A percentile compares a stretch with the other conserved stretches of the same genome.
phyloP scores from a whole-genome alignment of 108 stramenopile genomes.

The Cyclotella choctawhatcheeana region DNA sequence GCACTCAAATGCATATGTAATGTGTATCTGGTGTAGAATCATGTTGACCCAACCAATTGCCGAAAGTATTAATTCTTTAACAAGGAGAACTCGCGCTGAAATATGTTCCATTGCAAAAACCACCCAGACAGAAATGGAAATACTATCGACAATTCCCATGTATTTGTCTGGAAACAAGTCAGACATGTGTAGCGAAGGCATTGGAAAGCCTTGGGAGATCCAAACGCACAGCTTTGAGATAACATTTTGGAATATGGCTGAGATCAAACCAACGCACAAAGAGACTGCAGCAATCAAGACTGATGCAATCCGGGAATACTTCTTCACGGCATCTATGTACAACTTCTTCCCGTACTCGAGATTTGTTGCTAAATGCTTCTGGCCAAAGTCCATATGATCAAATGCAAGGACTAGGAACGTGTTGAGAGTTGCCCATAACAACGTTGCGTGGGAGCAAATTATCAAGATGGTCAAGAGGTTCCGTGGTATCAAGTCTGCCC shows the following conservation, averaged over 20 bases:
- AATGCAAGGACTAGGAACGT: constrained; percentile 32
- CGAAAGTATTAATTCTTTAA: not conserved
- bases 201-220: not conserved
- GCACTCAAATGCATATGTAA: not conserved
- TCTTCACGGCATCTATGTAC: constrained; percentile 26
- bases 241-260: not conserved
- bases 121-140: too few relatives aligned
- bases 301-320: constrained; percentile 18
- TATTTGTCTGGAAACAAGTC: constrained; percentile 4
- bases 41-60: not conserved
- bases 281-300: constrained; percentile 17
- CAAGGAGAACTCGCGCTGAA: too few relatives aligned
- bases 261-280: constrained; percentile 2
- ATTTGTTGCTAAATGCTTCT: constrained; percentile 37
- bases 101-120: too few relatives aligned
- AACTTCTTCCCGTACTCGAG: constrained; percentile 34
- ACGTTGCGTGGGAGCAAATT: constrained; percentile 27
- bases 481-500: constrained; percentile 1
- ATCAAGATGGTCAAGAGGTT: constrained; percentile 10
- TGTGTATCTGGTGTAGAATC: not conserved
- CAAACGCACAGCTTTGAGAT: not conserved
- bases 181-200: not conserved
- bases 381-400: constrained; percentile 46
- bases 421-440: constrained; percentile 25
- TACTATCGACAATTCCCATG: too few relatives aligned